Conservation (phyloP, 2,329 filamentous ascomycete species). For the Epichloe uncinata region DNA sequence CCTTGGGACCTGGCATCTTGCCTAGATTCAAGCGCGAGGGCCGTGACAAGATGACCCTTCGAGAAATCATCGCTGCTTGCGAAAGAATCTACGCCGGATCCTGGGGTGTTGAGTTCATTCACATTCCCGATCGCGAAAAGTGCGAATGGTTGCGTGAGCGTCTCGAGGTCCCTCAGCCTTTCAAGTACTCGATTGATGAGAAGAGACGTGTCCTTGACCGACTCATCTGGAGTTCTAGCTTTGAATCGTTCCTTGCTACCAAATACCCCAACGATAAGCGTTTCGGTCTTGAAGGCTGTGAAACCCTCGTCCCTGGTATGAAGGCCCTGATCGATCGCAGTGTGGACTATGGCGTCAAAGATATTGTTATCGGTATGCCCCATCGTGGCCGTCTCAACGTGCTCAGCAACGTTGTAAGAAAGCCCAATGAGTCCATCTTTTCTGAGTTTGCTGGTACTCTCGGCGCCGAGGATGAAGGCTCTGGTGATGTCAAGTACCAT, state of each 20-base stretch:
- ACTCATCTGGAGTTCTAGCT: constrained; percentile 96
- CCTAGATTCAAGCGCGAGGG: constrained; percentile 82
- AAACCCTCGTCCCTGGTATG: constrained; percentile 96
- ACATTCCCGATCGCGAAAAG: constrained; percentile 93
- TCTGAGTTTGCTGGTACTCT: constrained; percentile 88
- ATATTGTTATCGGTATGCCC: constrained; percentile 99
- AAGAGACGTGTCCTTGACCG: constrained; percentile 96
- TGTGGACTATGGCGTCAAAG: constrained; percentile 96
- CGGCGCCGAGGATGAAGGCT: constrained; percentile 86
- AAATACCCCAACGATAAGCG: constrained; percentile 99
- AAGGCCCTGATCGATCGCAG: constrained; percentile 97
- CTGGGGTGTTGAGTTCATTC: constrained; percentile 97
- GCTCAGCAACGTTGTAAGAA: constrained; percentile 94
- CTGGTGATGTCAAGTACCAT: constrained; percentile 98
- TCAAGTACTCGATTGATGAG: constrained; percentile 96
- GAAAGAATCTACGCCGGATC: constrained; percentile 94
- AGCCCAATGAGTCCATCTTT: constrained; percentile 99
- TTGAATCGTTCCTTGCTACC: constrained; percentile 86
- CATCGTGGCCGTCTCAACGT: constrained; percentile 97
- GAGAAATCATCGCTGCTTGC: constrained; percentile 86
- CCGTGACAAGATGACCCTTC: constrained; percentile 89
- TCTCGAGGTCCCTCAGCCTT: constrained; percentile 83
- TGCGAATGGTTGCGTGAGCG: constrained; percentile 97
- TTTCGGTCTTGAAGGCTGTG: constrained; percentile 94
- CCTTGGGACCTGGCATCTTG: constrained; percentile 84